phyloP scores from a whole-genome alignment of 116 monocot species.

The Papilionanthe hybrid region DNA sequence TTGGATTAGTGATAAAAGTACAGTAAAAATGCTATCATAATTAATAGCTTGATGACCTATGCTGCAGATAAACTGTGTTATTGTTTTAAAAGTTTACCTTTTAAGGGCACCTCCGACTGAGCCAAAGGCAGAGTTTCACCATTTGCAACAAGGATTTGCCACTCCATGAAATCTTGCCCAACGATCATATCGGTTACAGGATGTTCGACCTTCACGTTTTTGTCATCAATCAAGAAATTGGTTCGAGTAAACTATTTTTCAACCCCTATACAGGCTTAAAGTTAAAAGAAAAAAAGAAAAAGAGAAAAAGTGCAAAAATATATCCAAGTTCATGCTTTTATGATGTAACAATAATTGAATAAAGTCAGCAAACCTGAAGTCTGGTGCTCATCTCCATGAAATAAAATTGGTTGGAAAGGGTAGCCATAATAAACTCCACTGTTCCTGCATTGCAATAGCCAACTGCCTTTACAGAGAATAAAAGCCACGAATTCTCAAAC shows the following conservation, averaged over 20 bases:
- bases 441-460: slow-evolving; percentile 95
- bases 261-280: neutral
- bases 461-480: slow-evolving; percentile 77
- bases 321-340: neutral
- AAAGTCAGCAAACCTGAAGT: slow-evolving; percentile 59
- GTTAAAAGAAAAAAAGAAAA: neutral
- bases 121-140: slow-evolving; percentile 86
- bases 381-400: slow-evolving; percentile 99
- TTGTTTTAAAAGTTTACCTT: slow-evolving; percentile 40
- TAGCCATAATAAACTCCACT: slow-evolving; percentile 98
- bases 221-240: slow-evolving; percentile 11
- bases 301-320: neutral
- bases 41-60: neutral
- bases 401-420: slow-evolving; percentile 72
- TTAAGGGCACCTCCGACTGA: slow-evolving; percentile 77
- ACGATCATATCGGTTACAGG: slow-evolving; percentile 98
- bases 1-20: neutral
- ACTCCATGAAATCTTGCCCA: slow-evolving; percentile 98
- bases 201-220: slow-evolving; percentile 82
- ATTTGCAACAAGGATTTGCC: slow-evolving; percentile 99
- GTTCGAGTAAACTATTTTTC: slow-evolving; percentile 5
- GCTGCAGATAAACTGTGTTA: neutral
- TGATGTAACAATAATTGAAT: neutral
- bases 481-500: slow-evolving; percentile 25
- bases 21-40: neutral